Percentiles rank a stretch among this genome's conserved stretches.
Conservation (phyloP, 352 stramenopile species). For the Pythium pectinolyticum region DNA sequence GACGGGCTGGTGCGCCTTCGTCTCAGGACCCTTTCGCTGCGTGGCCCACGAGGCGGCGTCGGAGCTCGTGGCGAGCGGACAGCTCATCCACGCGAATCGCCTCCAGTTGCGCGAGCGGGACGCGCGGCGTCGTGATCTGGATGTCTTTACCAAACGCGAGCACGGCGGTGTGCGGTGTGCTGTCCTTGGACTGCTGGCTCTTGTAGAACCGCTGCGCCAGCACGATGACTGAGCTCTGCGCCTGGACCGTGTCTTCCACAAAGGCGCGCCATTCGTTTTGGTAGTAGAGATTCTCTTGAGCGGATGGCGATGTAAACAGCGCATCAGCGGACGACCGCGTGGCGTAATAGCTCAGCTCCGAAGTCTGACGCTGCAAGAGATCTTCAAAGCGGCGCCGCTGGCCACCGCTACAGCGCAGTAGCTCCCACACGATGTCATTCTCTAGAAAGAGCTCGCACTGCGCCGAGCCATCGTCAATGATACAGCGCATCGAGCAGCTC, state of each 20-base stretch:
- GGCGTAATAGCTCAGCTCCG: constrained; percentile 62
- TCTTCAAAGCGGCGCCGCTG: constrained; percentile 50
- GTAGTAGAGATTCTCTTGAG: constrained; percentile 52
- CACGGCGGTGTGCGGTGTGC: constrained; percentile 38
- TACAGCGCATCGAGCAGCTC: constrained; percentile 49
- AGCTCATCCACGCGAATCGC: constrained; percentile 57
- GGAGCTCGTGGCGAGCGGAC: constrained; percentile 49
- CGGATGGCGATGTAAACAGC: constrained; percentile 32
- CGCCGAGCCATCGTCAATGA: constrained; percentile 75
- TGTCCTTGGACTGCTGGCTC: constrained; percentile 4
- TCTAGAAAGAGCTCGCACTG: constrained; percentile 77
- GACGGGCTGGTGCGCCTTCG: background rate
- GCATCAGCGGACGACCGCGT: constrained; percentile 26
- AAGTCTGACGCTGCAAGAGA: constrained; percentile 39
- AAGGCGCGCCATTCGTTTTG: constrained; percentile 61
- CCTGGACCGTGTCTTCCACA: constrained; percentile 33
- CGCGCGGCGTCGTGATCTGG: constrained; percentile 52
- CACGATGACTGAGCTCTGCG: constrained; percentile 38
- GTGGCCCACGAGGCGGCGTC: constrained; percentile 22
- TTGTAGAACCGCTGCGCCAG: constrained; percentile 71
- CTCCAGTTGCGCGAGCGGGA: constrained; percentile 57
- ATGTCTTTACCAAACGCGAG: constrained; percentile 71
- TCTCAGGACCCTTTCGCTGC: constrained; percentile 1
- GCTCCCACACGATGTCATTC: constrained; percentile 68
- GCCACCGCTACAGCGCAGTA: constrained; percentile 48